phyloP scores from a whole-genome alignment of 164 flowering plant species.

The Macadamia integrifolia region DNA sequence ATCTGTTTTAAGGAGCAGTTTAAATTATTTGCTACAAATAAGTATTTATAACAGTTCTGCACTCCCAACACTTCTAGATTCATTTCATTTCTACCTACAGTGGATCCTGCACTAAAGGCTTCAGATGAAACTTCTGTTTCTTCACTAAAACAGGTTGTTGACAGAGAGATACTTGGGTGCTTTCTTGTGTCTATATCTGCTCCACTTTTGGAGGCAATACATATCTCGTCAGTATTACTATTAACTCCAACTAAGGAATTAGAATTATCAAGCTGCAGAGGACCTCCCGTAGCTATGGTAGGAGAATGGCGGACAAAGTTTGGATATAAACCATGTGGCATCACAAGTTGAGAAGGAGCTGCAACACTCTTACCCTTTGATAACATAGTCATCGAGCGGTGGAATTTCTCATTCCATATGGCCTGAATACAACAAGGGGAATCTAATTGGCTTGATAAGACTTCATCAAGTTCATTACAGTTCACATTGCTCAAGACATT shows the following conservation, averaged over 20 bases:
- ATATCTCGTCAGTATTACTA: not conserved
- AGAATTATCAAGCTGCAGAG: not conserved
- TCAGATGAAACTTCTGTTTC: not conserved
- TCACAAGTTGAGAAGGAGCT: conserved; percentile 3
- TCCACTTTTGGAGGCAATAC: not conserved
- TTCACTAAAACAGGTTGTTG: not conserved
- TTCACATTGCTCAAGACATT: conserved; percentile 1
- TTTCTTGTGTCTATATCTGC: not conserved
- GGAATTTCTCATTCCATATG: conserved; percentile 8
- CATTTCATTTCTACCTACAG: conserved; percentile 4
- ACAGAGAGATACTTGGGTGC: not conserved
- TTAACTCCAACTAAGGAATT: not conserved
- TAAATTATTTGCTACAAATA: not conserved
- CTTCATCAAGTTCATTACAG: conserved; percentile 5
- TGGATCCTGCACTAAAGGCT: not conserved
- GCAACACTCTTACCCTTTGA: conserved; percentile 4
- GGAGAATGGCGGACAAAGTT: not conserved
- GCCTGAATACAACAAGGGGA: conserved; percentile 1
- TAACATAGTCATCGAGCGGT: conserved; percentile 2
- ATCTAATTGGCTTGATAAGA: not conserved
- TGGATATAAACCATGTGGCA: not conserved
- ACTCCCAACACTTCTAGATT: not conserved
- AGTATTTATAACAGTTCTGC: not conserved
- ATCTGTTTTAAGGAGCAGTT: not conserved
- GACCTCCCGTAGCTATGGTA: conserved; percentile 4